Percentiles rank a stretch among this genome's conserved stretches.
Conservation (phyloP, 345 rosid genomes). For the Boechera retrofracta region DNA sequence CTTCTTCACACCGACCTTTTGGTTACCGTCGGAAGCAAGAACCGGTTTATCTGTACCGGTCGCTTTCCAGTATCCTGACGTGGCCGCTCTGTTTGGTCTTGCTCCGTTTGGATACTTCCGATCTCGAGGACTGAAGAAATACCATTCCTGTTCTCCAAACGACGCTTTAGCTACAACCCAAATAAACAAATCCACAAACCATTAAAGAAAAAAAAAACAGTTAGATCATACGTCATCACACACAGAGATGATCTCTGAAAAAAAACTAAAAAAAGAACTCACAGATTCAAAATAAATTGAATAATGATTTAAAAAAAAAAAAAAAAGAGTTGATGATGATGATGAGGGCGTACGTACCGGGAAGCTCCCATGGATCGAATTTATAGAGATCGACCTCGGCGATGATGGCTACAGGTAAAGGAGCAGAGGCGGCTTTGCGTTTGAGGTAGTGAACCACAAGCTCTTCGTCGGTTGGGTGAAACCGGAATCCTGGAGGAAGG, state of each 20-base stretch:
- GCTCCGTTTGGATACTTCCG: conserved; percentile 98
- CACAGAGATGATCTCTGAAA: neutral
- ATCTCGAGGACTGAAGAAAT: conserved; percentile 93
- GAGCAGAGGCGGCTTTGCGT: conserved; percentile 79
- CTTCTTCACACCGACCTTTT: conserved; percentile 91
- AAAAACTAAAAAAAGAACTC: neutral
- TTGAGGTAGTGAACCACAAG: conserved; percentile 95
- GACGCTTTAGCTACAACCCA: conserved; percentile 69
- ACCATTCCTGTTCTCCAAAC: conserved; percentile 99
- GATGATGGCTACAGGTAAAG: conserved; percentile 83
- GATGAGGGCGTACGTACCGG: conserved; percentile 52
- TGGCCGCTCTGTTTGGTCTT: conserved; percentile 95
- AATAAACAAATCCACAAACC: neutral
- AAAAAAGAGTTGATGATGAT: neutral
- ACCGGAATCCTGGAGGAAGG: conserved; percentile 96
- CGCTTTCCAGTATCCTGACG: conserved; percentile 99
- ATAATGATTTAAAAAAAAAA: neutral
- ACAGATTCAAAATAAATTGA: neutral
- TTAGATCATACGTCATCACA: conserved; percentile 29
- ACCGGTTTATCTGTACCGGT: conserved; percentile 98
- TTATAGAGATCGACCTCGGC: conserved; percentile 95
- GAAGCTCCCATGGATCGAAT: conserved; percentile 99
- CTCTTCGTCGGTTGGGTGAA: conserved; percentile 99
- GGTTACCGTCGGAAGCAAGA: conserved; percentile 62
- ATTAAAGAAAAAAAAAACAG: neutral